These are phyloP conservation scores for Xylaria sp. DNA, from an alignment of 495 filamentous ascomycete genomes.

Conservation along the genomic window DNA sequence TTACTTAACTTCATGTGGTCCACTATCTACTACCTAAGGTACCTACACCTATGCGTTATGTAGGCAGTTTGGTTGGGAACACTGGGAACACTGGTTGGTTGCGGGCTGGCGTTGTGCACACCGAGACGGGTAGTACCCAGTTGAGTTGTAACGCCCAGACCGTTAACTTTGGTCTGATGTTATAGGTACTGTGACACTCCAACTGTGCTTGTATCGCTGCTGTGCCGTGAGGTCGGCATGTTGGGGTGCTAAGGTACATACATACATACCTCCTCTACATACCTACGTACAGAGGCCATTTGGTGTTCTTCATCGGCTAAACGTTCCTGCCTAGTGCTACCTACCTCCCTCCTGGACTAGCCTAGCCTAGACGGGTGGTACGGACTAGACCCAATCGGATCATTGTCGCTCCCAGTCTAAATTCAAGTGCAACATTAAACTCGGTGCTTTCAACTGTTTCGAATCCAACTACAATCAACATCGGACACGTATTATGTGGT, in stretches of 20 bases:
- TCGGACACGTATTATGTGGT: neutral
- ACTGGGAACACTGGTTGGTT: neutral
- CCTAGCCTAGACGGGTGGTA: neutral
- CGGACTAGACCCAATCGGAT: neutral
- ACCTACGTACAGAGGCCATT: too few relatives aligned
- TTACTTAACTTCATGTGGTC: too few relatives aligned
- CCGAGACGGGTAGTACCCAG: neutral
- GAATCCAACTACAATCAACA: neutral
- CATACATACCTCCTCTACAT: too few relatives aligned
- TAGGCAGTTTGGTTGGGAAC: neutral
- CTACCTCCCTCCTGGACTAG: too few relatives aligned
- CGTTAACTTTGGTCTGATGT: constrained; percentile 4
- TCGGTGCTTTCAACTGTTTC: neutral
- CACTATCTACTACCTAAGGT: too few relatives aligned
- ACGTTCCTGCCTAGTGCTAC: constrained; percentile 19
- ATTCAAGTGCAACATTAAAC: constrained; percentile 9
- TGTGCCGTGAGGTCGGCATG: neutral
- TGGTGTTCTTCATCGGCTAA: constrained; percentile 18
- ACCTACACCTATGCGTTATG: too few relatives aligned
- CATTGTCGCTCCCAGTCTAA: neutral
- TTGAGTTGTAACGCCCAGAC: constrained; percentile 6
- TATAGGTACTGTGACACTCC: constrained; percentile 6
- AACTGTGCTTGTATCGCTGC: neutral
- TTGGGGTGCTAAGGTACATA: neutral
- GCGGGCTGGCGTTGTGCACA: constrained; percentile 10